Base-by-base conservation (phyloP, 2,329 filamentous ascomycete species). In the Gaeumannomyces sp. region DNA sequence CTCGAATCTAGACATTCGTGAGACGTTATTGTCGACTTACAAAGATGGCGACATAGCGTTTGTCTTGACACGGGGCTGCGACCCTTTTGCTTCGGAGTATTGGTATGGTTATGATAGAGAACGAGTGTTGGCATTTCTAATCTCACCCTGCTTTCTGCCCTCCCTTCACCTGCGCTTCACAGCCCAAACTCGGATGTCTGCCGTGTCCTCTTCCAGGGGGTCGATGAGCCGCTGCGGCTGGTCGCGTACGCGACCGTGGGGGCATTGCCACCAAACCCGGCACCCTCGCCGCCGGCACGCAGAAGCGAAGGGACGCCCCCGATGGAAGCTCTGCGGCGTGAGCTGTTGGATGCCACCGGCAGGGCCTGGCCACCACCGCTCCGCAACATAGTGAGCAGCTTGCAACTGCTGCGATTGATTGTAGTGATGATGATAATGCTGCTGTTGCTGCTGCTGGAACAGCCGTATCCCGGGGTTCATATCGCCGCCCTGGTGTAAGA, bases 321-420 rank as follows among this genome's bases (percentile, higher is more conserved):
- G 35, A 64, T 64, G 57, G 62, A 64, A 5, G 62, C 62, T 25
- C 62, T 64, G 31, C 62, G 27, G n/a, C 62, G 35, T 2, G 62
- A 64, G 57, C 62, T 64, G 57, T 64, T 64, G n/a, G 62, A 60
- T 7, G 57, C 57, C 28, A 64, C 57, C 19, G 62, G 62, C 25
- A 19, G 16, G 6, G 45, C 31, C 25, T 31, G n/a, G 61, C 61
- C 61, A 6, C 38, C 38, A 16, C 28, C 38, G 38, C 61, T 62
- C 25, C 38, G 38, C 6, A 50, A 29, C 27, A 45, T 50, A 5
- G 50, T 28, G n/a, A 45, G 38, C 45, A 45, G 38, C 61, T n/a
- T 53, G 16, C 14, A 28, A 25, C n/a, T 53, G 45, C 45, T 53
- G 45, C 22, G 45, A 8, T 7, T n/a, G 45, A 7, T 53, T 22